Evolutionary conservation across 345 rosid genomes (phyloP).

Genomic region (Gossypium australe): DNA sequence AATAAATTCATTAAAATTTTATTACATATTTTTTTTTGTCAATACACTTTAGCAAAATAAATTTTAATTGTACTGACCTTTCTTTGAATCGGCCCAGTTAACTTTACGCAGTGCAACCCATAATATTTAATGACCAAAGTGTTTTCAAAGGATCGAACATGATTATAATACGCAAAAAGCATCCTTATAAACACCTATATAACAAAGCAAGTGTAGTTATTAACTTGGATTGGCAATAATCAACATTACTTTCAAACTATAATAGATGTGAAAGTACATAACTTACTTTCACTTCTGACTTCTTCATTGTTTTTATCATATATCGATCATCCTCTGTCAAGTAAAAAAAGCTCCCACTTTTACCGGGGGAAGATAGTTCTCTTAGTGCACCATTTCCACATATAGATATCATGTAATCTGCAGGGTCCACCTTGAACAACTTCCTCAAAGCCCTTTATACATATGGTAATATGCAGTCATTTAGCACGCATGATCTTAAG

Average conservation of each 20-base stretch:
- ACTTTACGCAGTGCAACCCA: constrained; percentile 85
- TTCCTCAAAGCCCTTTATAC: constrained; percentile 72
- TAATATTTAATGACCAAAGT: constrained; percentile 71
- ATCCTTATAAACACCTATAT: constrained; percentile 78
- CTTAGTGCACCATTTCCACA: constrained; percentile 93
- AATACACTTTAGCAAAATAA: too few species aligned
- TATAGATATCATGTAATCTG: constrained; percentile 90
- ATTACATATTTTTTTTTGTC: too few species aligned
- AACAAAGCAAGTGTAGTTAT: background rate
- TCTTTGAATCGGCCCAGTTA: constrained; percentile 71
- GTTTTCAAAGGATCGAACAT: constrained; percentile 76
- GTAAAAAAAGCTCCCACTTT: constrained; percentile 96
- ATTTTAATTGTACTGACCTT: constrained; percentile 43
- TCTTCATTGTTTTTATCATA: constrained; percentile 97
- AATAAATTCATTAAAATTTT: too few species aligned
- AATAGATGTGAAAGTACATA: background rate
- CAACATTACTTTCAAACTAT: background rate
- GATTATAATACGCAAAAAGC: constrained; percentile 89
- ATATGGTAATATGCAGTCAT: background rate
- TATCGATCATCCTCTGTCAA: constrained; percentile 86
- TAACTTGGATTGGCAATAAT: background rate
- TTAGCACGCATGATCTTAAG: background rate
- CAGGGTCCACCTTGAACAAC: constrained; percentile 88
- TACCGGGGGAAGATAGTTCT: constrained; percentile 95
- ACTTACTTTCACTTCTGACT: constrained; percentile 82